phyloP scores from a whole-genome alignment of 1,139 yeast species.

The Hanseniaspora uvarum region DNA sequence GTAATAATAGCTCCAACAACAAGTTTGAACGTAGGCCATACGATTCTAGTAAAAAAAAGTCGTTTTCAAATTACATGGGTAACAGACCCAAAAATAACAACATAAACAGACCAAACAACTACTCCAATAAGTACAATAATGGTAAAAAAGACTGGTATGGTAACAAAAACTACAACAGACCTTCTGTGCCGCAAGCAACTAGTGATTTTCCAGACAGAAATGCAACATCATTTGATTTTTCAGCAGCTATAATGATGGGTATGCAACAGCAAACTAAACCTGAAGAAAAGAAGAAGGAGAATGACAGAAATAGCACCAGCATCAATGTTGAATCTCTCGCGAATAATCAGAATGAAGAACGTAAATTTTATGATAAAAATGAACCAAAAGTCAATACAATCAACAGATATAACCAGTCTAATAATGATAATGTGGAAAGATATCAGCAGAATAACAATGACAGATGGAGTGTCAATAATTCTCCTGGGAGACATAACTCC shows the following conservation, averaged over 20 bases:
- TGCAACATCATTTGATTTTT: conserved; percentile 17
- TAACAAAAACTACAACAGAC: neutral
- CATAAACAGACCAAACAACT: neutral
- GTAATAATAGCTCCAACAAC: conserved; percentile 1
- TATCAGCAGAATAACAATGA: neutral
- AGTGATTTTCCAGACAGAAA: conserved; percentile 13
- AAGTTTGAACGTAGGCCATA: conserved; percentile 11
- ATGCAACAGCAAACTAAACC: conserved; percentile 18
- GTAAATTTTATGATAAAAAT: neutral
- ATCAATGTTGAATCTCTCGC: conserved; percentile 24
- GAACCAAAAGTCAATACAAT: neutral
- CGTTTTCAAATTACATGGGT: conserved; percentile 8
- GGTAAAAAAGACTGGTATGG: conserved; percentile 8
- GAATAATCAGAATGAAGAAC: conserved; percentile 1
- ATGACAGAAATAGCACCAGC: conserved; percentile 26
- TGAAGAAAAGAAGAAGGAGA: conserved; percentile 24
- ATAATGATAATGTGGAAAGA: neutral
- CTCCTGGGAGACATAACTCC: neutral
- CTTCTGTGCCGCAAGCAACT: neutral
- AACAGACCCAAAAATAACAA: conserved; percentile 1
- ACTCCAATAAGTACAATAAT: neutral
- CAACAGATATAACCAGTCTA: neutral
- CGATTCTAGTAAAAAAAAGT: conserved; percentile 9
- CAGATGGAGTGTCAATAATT: neutral
- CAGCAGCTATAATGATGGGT: conserved; percentile 20